These are phyloP conservation scores for Austroboletus niveus DNA, from an alignment of 1,284 basidiomycete species.

Conservation along the genomic window DNA sequence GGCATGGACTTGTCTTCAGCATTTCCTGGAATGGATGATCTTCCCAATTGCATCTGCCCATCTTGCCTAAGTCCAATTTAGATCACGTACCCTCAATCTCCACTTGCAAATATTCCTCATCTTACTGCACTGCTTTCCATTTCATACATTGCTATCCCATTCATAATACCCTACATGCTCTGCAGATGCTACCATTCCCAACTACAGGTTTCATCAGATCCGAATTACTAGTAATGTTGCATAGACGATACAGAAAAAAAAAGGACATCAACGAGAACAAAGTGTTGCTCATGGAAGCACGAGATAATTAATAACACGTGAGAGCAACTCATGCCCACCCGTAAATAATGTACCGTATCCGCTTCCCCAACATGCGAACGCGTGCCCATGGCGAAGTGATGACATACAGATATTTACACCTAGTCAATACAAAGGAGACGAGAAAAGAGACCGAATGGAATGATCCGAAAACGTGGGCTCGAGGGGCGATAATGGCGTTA, in stretches of 20 bases:
- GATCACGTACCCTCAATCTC: not conserved
- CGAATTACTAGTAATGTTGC: too few relatives aligned
- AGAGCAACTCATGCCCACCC: too few relatives aligned
- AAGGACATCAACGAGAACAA: too few relatives aligned
- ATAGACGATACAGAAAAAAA: too few relatives aligned
- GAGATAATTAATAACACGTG: too few relatives aligned
- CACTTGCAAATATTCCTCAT: not conserved
- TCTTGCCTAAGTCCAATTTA: slow-evolving; percentile 25
- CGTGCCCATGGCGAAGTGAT: not conserved
- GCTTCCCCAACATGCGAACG: too few relatives aligned
- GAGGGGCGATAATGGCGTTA: not conserved
- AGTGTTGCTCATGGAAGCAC: too few relatives aligned
- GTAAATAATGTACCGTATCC: too few relatives aligned
- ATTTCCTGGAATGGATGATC: not conserved
- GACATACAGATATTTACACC: not conserved
- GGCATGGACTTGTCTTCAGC: slow-evolving; percentile 23
- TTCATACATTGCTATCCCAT: not conserved
- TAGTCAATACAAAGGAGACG: not conserved
- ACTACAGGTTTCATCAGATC: not conserved
- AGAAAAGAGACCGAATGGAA: not conserved
- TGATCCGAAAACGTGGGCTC: not conserved
- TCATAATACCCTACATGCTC: not conserved
- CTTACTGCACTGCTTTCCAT: not conserved
- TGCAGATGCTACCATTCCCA: not conserved
- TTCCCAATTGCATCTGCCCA: slow-evolving; percentile 25